Evolutionary conservation across 345 rosid species (phyloP).

Genomic region (Populus tremula): DNA sequence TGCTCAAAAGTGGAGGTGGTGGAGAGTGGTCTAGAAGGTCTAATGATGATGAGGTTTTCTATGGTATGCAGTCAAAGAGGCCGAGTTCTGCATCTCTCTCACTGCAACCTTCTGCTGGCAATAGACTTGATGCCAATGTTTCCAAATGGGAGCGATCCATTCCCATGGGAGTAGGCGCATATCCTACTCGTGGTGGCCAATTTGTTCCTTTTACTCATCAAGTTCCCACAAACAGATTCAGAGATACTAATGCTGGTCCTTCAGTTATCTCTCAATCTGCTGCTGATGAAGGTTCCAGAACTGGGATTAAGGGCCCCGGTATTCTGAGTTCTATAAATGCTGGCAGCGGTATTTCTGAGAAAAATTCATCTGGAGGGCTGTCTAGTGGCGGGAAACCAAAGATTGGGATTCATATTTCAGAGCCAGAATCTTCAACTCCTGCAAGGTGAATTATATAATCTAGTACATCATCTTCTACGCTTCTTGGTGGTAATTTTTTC

Average conservation of each 20-base stretch:
- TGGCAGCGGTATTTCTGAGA: conserved; percentile 35
- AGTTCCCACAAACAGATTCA: conserved; percentile 57
- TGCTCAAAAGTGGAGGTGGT: conserved; percentile 59
- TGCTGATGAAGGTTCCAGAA: conserved; percentile 99
- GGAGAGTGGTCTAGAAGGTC: conserved; percentile 50
- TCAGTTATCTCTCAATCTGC: conserved; percentile 67
- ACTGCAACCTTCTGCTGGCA: conserved; percentile 45
- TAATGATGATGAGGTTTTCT: conserved; percentile 47
- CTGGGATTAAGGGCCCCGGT: conserved; percentile 78
- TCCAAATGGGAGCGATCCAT: conserved; percentile 53
- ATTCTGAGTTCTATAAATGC: conserved; percentile 51
- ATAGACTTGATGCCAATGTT: conserved; percentile 40
- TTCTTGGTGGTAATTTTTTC: not conserved
- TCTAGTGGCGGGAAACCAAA: conserved; percentile 49
- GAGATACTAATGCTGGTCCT: conserved; percentile 52
- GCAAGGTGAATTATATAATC: conserved; percentile 46
- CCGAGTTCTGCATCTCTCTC: conserved; percentile 50
- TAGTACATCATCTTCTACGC: conserved; percentile 1
- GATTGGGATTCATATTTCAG: conserved; percentile 34
- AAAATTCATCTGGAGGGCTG: conserved; percentile 33
- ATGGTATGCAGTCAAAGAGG: conserved; percentile 44
- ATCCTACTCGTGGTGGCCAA: conserved; percentile 59
- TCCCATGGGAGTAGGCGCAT: conserved; percentile 43
- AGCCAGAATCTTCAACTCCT: conserved; percentile 57
- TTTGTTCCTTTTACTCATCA: conserved; percentile 62